Percentiles rank a stretch among this genome's conserved stretches.
These are phyloP conservation scores for Immersiella caudata DNA, from an alignment of 495 filamentous ascomycete genomes.

Conservation along the genomic window DNA sequence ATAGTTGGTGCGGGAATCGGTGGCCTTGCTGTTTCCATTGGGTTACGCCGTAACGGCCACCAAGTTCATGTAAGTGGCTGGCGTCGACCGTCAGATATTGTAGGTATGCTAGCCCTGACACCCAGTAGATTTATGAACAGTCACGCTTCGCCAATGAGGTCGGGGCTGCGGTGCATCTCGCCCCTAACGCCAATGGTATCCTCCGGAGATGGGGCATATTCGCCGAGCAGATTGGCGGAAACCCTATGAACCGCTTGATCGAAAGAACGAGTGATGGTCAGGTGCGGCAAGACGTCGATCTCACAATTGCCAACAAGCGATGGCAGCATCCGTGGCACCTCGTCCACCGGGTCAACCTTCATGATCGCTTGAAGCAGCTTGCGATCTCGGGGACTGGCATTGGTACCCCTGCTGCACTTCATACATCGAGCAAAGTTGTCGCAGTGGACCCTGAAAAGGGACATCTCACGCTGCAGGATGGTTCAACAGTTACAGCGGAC, in stretches of 20 bases:
- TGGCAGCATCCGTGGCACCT: slow-evolving; percentile 58
- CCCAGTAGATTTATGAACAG: slow-evolving; percentile 54
- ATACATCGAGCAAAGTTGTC: slow-evolving; percentile 48
- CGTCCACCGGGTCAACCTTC: slow-evolving; percentile 54
- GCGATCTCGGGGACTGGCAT: slow-evolving; percentile 42
- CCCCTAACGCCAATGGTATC: slow-evolving; percentile 57
- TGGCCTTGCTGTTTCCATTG: slow-evolving; percentile 57
- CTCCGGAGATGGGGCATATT: slow-evolving; percentile 48
- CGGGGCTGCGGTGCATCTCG: slow-evolving; percentile 59
- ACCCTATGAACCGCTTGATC: slow-evolving; percentile 39
- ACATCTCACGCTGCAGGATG: slow-evolving; percentile 46
- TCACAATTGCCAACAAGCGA: slow-evolving; percentile 40
- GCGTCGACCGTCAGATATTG: slow-evolving; percentile 1
- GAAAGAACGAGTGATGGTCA: slow-evolving; percentile 40
- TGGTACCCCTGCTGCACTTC: slow-evolving; percentile 46
- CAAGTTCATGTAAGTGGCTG: slow-evolving; percentile 46
- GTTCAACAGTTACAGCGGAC: slow-evolving; percentile 38
- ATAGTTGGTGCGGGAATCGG: slow-evolving; percentile 64
- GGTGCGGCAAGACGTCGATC: slow-evolving; percentile 34
- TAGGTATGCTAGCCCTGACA: slow-evolving; percentile 11
- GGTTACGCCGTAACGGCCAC: slow-evolving; percentile 57
- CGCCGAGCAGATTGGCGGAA: slow-evolving; percentile 39
- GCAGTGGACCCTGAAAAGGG: slow-evolving; percentile 48
- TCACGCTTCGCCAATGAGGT: slow-evolving; percentile 55
- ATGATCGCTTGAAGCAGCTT: slow-evolving; percentile 49